Conservation (phyloP, 148 eudicot species). For the Nepenthes gracilis region DNA sequence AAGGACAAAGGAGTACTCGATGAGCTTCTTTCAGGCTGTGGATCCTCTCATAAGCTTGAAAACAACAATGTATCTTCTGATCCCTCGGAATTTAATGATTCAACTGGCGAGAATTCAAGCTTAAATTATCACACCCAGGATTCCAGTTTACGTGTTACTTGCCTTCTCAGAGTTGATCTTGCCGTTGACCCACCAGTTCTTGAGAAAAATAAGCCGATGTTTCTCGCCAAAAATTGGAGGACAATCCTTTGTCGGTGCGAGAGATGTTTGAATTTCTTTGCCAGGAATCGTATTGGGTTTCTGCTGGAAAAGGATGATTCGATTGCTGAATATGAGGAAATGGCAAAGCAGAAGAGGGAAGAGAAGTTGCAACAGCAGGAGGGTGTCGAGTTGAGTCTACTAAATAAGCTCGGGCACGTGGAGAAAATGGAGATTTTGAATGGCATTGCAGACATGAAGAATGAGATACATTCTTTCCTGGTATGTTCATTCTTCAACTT, state of each 20-base stretch:
- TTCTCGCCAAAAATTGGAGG: slow-evolving; percentile 76
- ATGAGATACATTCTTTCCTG: slow-evolving; percentile 62
- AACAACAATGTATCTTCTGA: slow-evolving; percentile 11
- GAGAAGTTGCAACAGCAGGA: slow-evolving; percentile 75
- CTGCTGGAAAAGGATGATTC: slow-evolving; percentile 79
- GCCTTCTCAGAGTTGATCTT: slow-evolving; percentile 52
- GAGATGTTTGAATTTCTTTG: slow-evolving; percentile 45
- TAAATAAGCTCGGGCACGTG: slow-evolving; percentile 75
- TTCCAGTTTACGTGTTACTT: slow-evolving; percentile 31
- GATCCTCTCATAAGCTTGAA: slow-evolving; percentile 24
- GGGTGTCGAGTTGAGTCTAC: slow-evolving; percentile 47
- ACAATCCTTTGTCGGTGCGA: slow-evolving; percentile 59
- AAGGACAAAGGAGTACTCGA: slow-evolving; percentile 45
- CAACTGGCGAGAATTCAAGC: slow-evolving; percentile 7
- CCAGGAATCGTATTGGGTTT: slow-evolving; percentile 47
- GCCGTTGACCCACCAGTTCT: slow-evolving; percentile 20
- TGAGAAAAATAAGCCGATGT: slow-evolving; percentile 43
- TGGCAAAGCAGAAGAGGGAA: slow-evolving; percentile 74
- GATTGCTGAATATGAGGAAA: slow-evolving; percentile 80
- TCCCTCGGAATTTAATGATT: slow-evolving; percentile 8
- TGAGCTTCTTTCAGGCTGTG: slow-evolving; percentile 20
- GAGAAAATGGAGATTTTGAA: slow-evolving; percentile 78
- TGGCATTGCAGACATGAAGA: slow-evolving; percentile 89
- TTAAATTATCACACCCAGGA: slow-evolving; percentile 17
- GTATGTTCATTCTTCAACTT: slow-evolving; percentile 26